Conservation (phyloP, 345 rosid species). For the Eucalyptus marginata region DNA sequence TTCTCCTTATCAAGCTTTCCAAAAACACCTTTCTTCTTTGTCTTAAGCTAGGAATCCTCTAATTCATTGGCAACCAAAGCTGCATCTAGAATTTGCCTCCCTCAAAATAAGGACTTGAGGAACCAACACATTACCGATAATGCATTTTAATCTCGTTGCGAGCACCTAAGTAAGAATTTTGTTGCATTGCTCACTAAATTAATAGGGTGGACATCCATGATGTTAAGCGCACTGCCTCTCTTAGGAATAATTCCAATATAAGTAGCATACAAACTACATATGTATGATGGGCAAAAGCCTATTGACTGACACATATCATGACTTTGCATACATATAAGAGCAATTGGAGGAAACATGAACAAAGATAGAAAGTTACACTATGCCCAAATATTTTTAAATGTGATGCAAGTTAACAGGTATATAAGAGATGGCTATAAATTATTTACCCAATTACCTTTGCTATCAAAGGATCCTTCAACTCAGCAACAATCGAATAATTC, state of each 20-base stretch:
- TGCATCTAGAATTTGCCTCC: not conserved
- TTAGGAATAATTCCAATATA: not conserved
- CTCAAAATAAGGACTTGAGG: not conserved
- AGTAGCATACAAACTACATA: not conserved
- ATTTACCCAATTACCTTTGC: slow-evolving; percentile 34
- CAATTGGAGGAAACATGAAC: not conserved
- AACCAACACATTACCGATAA: not conserved
- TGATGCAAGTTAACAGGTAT: not conserved
- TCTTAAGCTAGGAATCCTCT: not conserved
- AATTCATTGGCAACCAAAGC: not conserved
- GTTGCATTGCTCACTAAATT: not conserved
- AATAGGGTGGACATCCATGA: not conserved
- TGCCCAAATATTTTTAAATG: not conserved
- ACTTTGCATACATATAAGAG: not conserved
- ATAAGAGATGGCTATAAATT: not conserved
- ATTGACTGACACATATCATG: not conserved
- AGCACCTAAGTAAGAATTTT: not conserved
- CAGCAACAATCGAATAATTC: slow-evolving; percentile 40
- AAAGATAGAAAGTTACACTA: not conserved
- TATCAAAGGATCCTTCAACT: slow-evolving; percentile 62
- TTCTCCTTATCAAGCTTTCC: not conserved
- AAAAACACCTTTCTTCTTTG: not conserved
- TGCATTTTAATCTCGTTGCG: not conserved
- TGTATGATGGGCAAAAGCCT: not conserved
- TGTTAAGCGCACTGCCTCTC: not conserved